phyloP scores from a whole-genome alignment of 2,329 filamentous ascomycete species.

The Sarocladium kiliense region DNA sequence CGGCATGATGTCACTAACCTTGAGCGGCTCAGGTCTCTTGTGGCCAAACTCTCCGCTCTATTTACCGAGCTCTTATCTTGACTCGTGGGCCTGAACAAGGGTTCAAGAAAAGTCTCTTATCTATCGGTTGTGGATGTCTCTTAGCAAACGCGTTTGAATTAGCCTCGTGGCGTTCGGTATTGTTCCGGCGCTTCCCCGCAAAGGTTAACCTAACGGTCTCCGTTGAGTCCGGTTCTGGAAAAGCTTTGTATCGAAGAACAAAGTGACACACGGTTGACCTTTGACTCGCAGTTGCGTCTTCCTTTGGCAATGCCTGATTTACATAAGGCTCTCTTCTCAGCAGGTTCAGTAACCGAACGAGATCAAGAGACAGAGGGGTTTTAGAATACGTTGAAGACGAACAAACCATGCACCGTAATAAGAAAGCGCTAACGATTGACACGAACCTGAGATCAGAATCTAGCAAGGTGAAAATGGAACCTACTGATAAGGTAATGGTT shows the following conservation, averaged over 20 bases:
- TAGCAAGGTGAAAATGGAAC: background rate
- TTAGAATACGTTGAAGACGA: background rate
- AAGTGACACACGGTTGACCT: too few relatives aligned
- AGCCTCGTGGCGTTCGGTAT: background rate
- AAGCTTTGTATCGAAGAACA: background rate
- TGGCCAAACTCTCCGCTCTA: background rate
- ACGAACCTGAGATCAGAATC: background rate
- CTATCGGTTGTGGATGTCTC: background rate
- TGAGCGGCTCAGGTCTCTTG: background rate
- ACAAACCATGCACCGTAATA: background rate
- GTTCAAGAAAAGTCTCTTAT: background rate
- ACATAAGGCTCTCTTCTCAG: too few relatives aligned
- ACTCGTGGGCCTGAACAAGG: background rate
- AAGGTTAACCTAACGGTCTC: background rate
- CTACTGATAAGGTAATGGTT: background rate
- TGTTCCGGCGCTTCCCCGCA: background rate
- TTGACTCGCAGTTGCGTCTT: too few relatives aligned
- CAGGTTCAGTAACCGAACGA: too few relatives aligned
- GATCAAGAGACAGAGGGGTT: too few relatives aligned
- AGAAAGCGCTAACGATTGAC: background rate
- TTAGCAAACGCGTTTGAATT: background rate
- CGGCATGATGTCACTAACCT: background rate
- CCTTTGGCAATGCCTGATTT: too few relatives aligned
- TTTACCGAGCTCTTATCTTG: background rate
- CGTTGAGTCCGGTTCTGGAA: background rate